Base-by-base conservation (phyloP, 2,329 filamentous ascomycete genomes). In the Raffaelea deltoideospora region DNA sequence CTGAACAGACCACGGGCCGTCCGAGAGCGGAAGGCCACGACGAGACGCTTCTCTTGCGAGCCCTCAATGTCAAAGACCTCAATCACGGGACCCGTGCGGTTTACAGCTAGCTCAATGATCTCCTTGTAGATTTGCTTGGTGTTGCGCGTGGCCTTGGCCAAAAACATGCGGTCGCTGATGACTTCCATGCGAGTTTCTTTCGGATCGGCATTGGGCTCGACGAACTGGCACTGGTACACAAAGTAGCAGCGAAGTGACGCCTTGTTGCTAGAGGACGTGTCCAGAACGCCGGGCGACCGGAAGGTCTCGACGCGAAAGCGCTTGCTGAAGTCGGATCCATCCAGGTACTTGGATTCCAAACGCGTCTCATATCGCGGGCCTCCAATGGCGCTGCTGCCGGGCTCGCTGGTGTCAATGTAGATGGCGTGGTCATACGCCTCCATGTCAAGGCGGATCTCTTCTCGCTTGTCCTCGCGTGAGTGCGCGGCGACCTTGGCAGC, bases 231-330 rank as follows among this genome's bases (percentile, higher is more conserved):
- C 59, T 94, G 84, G 66, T 98, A 98, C 48, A 98, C 86, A 55
- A 98, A 98, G 65, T 98, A 98, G 66, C 90, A 98, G 43, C 90
- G 81, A 38, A 98, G 67, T 37, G 88, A 84, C 40, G 88, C 77
- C 51, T 86, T 79, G 39, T 79, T 77, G 31, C 75, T 62, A 31
- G 63, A 31, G 2, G 34, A 59, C 41, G 66, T 69, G 9, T 83
- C 83, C 30, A 96, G 67, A 23, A 79, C 75, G 43, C 81, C 87
- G 4, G 82, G 79, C 3, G 90, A 95, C 43, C 90, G 79, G 74
- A 98, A 98, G 18, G 88, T 95, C 68, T 98, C 90, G 24, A 98
- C 85, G 36, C 90, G 83, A 65, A 92, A 98, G 48, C 75, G 75
- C 55, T 79, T 78, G 50, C 67, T 68, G 20, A 72, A 69, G 48